phyloP scores from a whole-genome alignment of 495 filamentous ascomycete species.

The Aspergillus sparsus region DNA sequence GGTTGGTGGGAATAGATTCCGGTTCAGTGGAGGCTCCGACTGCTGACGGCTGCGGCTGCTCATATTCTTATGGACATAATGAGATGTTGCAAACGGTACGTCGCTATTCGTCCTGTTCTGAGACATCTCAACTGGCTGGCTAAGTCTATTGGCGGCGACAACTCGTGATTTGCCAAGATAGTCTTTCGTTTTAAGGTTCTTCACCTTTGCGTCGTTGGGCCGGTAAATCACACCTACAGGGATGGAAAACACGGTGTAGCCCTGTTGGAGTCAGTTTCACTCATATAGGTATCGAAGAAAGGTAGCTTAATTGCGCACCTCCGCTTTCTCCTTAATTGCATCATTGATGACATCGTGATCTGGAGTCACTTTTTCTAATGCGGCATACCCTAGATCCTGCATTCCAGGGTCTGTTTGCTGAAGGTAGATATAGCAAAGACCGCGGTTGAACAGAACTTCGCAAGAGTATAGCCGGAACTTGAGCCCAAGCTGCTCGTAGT shows the following conservation, averaged over 20 bases:
- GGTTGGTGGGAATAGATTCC: constrained; percentile 92
- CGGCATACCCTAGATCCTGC: constrained; percentile 86
- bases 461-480: constrained; percentile 97
- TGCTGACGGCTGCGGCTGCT: constrained; percentile 75
- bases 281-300: neutral
- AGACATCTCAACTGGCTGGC: constrained; percentile 12
- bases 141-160: constrained; percentile 84
- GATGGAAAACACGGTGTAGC: constrained; percentile 98
- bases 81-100: constrained; percentile 83
- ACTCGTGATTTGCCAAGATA: constrained; percentile 93
- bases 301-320: constrained; percentile 55
- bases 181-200: constrained; percentile 94
- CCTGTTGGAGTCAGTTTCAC: constrained; percentile 44
- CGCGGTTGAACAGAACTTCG: constrained; percentile 97
- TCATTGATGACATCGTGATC: constrained; percentile 98
- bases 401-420: constrained; percentile 87
- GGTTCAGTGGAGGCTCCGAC: constrained; percentile 78
- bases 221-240: constrained; percentile 93
- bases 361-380: constrained; percentile 92
- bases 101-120: neutral
- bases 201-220: constrained; percentile 96
- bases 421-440: constrained; percentile 96
- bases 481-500: constrained; percentile 95
- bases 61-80: constrained; percentile 84
- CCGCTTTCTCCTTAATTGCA: constrained; percentile 87